These are phyloP conservation scores for Coemansia sp. DNA, from an alignment of 371 early-diverging fungal species.

Conservation along the genomic window DNA sequence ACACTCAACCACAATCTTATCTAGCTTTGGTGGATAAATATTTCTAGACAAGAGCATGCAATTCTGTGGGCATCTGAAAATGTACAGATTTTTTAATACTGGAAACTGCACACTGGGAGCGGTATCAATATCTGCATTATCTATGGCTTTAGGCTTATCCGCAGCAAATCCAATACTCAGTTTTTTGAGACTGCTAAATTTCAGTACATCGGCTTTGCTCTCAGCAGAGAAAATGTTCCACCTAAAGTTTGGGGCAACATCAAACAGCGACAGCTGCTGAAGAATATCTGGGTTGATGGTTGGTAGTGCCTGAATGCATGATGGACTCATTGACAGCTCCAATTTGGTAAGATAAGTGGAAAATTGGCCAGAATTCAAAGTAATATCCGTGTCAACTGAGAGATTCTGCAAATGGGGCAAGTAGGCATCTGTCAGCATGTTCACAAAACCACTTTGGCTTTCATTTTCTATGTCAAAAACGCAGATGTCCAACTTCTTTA, in stretches of 20 bases:
- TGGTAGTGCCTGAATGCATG: slow-evolving; percentile 8
- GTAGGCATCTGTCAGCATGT: neutral
- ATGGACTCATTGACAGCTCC: slow-evolving; percentile 6
- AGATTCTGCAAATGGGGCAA: neutral
- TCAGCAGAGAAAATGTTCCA: slow-evolving; percentile 7
- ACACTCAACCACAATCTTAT: slow-evolving; percentile 2
- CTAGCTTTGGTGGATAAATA: slow-evolving; percentile 4
- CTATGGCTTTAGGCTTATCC: neutral
- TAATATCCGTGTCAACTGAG: slow-evolving; percentile 1
- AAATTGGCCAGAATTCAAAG: neutral
- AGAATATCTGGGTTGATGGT: slow-evolving; percentile 1
- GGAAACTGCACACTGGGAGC: neutral
- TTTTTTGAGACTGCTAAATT: neutral
- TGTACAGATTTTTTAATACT: neutral
- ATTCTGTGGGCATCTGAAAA: slow-evolving; percentile 6
- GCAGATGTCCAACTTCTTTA: neutral
- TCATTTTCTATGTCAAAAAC: neutral
- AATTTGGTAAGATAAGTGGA: slow-evolving; percentile 3
- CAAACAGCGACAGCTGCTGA: slow-evolving; percentile 12
- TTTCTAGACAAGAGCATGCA: slow-evolving; percentile 3
- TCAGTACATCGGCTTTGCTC: neutral
- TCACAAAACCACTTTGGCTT: slow-evolving; percentile 1
- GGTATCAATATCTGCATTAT: neutral
- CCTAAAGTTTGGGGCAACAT: slow-evolving; percentile 10
- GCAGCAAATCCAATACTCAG: slow-evolving; percentile 8